phyloP scores from a whole-genome alignment of 768 basidiomycete genomes.

The Russula sp. region DNA sequence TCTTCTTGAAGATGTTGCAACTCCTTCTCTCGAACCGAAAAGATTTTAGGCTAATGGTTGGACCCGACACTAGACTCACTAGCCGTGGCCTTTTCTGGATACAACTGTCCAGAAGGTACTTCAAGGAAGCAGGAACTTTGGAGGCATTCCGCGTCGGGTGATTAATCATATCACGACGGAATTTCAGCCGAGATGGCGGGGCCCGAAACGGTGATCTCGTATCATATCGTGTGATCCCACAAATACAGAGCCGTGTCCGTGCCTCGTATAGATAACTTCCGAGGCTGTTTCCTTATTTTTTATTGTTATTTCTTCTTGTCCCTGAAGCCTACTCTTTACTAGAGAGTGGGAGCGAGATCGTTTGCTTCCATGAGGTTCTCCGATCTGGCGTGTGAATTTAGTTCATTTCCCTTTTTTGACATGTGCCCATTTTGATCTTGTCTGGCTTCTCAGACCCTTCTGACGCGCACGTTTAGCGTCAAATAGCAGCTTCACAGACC shows the following conservation, averaged over 20 bases:
- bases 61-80: background rate
- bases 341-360: background rate
- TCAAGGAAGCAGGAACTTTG: background rate
- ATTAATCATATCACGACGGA: constrained; percentile 15
- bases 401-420: constrained; percentile 18
- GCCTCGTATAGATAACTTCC: background rate
- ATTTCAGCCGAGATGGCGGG: constrained; percentile 8
- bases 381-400: constrained; percentile 21
- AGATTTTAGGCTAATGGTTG: background rate
- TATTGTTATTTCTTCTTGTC: background rate
- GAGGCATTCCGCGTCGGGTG: background rate
- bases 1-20: background rate
- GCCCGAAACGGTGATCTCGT: background rate
- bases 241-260: background rate
- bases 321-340: background rate
- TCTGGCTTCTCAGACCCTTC: constrained; percentile 11
- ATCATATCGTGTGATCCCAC: background rate
- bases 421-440: constrained; percentile 21
- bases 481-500: constrained; percentile 14
- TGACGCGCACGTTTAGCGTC: constrained; percentile 24
- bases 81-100: constrained; percentile 6
- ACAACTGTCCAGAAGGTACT: constrained; percentile 8
- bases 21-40: constrained; percentile 6
- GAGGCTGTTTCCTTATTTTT: background rate
- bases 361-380: constrained; percentile 17